A percentile compares a stretch with the other conserved stretches of the same genome.
phyloP scores from a whole-genome alignment of 352 stramenopile genomes.

The Globisporangium lucens region DNA sequence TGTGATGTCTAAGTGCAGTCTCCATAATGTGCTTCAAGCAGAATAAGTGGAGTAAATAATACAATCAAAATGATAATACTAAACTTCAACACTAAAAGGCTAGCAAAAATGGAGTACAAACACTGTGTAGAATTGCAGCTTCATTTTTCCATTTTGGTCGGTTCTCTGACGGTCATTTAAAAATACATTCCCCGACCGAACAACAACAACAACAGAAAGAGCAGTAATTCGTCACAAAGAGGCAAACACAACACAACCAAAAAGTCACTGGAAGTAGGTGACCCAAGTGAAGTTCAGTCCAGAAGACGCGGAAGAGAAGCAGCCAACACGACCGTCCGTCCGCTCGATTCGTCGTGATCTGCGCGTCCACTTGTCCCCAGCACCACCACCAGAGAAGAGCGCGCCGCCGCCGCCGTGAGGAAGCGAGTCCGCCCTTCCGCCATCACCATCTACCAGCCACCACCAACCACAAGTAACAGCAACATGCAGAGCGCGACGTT shows the following conservation, averaged over 20 bases:
- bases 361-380: background rate
- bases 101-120: background rate
- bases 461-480: background rate
- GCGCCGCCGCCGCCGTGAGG: slow-evolving; percentile 4
- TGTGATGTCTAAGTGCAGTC: background rate
- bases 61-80: background rate
- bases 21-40: no score
- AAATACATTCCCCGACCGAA: background rate
- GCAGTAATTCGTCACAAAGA: background rate
- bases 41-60: background rate
- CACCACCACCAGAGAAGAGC: background rate
- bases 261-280: background rate
- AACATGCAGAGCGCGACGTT: slow-evolving; percentile 67
- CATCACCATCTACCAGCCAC: background rate
- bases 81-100: background rate
- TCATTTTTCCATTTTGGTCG: background rate
- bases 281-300: slow-evolving; percentile 2
- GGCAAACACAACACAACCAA: background rate
- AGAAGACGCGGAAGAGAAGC: background rate
- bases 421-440: background rate
- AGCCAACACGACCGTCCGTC: background rate
- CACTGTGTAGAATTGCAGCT: background rate
- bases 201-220: background rate
- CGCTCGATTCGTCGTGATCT: background rate
- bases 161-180: background rate